phyloP scores from a whole-genome alignment of 1,284 basidiomycete genomes.

The Microbotryum silenes-acaulis region DNA sequence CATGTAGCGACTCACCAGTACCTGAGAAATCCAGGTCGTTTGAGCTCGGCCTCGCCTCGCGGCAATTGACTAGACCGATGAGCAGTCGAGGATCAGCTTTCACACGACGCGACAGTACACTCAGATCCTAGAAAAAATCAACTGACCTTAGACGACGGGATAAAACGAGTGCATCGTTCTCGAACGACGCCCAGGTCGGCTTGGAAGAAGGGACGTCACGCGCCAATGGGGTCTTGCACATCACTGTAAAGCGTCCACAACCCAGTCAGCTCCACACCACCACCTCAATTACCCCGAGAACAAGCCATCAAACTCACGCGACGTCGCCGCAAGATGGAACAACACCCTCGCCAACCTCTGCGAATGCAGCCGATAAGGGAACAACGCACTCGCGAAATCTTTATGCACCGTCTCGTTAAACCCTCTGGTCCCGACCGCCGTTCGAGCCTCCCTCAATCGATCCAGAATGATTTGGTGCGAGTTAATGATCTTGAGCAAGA shows the following conservation, averaged over 20 bases:
- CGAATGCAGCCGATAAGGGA: conserved; percentile 27
- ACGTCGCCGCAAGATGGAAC: conserved; percentile 23
- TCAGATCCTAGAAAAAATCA: too few relatives aligned
- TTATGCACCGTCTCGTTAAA: conserved; percentile 21
- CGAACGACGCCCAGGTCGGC: conserved; percentile 23
- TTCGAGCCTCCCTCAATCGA: conserved; percentile 18
- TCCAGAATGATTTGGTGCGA: conserved; percentile 25
- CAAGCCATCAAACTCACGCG: not conserved
- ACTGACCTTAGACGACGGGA: conserved; percentile 7
- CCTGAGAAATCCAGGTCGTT: conserved; percentile 20
- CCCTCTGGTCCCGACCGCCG: conserved; percentile 18
- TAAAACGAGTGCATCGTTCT: conserved; percentile 24
- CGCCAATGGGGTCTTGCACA: conserved; percentile 22
- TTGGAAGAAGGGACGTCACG: conserved; percentile 23
- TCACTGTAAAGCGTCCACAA: not conserved
- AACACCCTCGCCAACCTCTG: conserved; percentile 22
- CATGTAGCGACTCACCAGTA: conserved; percentile 11
- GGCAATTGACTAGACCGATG: conserved; percentile 11
- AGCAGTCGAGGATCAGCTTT: not conserved
- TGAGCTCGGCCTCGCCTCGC: conserved; percentile 18
- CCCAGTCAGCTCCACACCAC: not conserved
- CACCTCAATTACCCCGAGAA: too few relatives aligned
- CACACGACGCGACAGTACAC: not conserved
- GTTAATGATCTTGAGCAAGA: conserved; percentile 21
- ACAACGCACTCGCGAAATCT: conserved; percentile 23